These are phyloP conservation scores for Nelumbo lutea DNA, from an alignment of 164 flowering plant genomes.

Conservation along the genomic window DNA sequence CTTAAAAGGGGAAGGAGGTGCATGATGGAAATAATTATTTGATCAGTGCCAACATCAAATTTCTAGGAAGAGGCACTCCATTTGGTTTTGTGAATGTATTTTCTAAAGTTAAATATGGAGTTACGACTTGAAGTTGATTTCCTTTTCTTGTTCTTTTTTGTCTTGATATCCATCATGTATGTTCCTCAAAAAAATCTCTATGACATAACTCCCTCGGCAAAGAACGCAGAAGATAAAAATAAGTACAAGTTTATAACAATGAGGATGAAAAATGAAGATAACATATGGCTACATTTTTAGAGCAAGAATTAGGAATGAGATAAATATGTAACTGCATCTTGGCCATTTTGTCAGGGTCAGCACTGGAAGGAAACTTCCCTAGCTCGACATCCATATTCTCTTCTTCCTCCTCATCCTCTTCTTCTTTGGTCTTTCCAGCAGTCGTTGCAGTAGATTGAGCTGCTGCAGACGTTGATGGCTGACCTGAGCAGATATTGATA, in stretches of 20 bases:
- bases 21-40: no score
- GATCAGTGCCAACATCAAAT: no score
- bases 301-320: not conserved
- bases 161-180: no score
- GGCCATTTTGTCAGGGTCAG: slow-evolving; percentile 81
- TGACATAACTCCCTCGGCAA: not conserved
- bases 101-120: no score
- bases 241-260: not conserved
- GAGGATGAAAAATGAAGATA: not conserved
- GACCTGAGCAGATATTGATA: not conserved
- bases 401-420: slow-evolving; percentile 91
- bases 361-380: slow-evolving; percentile 46
- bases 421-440: slow-evolving; percentile 53
- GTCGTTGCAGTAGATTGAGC: slow-evolving; percentile 13
- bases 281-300: not conserved
- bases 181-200: no score
- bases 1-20: no score
- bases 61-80: no score
- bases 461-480: slow-evolving; percentile 23
- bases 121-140: no score
- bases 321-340: slow-evolving; percentile 74
- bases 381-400: slow-evolving; percentile 92
- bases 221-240: not conserved
- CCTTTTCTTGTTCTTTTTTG: no score
- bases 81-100: no score